These are phyloP conservation scores for Hymenoscyphus salicellus DNA, from an alignment of 2,329 filamentous ascomycete species.

Conservation along the genomic window DNA sequence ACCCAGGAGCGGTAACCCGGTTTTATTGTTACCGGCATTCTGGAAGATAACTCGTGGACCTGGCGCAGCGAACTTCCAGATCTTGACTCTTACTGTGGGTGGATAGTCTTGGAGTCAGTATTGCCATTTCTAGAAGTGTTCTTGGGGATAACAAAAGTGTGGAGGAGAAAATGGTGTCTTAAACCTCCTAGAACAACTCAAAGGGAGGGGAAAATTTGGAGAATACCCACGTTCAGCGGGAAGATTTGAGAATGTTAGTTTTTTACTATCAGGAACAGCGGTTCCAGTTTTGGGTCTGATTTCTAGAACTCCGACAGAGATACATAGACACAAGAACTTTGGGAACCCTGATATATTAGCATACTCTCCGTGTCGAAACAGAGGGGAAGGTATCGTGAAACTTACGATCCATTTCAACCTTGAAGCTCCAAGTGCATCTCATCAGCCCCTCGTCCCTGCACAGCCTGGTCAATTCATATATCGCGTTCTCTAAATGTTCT, in stretches of 20 bases:
- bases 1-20: neutral
- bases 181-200: too few species aligned
- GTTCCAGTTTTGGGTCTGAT: neutral
- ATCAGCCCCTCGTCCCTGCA: neutral
- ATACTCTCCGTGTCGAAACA: neutral
- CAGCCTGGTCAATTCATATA: neutral
- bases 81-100: neutral
- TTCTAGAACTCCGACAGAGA: neutral
- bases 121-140: neutral
- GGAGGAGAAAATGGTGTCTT: too few species aligned
- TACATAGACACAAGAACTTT: neutral
- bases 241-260: too few species aligned
- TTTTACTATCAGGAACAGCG: too few species aligned
- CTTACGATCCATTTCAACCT: neutral
- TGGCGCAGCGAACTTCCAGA: neutral
- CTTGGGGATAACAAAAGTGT: too few species aligned
- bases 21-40: neutral
- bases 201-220: too few species aligned
- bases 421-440: neutral
- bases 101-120: neutral
- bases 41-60: neutral
- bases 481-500: neutral
- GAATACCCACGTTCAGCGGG: too few species aligned
- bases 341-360: neutral
- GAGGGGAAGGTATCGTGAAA: neutral